Evolutionary conservation across 2,329 filamentous ascomycete species (phyloP).

Genomic region (Arthroderma uncinatum): DNA sequence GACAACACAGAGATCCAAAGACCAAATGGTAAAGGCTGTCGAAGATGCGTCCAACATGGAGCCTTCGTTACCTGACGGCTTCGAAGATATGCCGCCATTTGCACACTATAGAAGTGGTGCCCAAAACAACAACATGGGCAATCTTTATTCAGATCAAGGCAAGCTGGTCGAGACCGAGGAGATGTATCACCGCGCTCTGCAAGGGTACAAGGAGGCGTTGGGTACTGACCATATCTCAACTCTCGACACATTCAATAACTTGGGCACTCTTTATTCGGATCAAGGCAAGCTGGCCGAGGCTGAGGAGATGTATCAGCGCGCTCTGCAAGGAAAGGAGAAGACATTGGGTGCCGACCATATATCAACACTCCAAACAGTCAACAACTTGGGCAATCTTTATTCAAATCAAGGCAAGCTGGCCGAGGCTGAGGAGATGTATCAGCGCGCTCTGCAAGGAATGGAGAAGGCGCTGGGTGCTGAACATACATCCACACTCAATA

Average conservation of each 20-base stretch:
- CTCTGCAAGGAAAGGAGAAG: neutral
- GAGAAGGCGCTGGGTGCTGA: neutral
- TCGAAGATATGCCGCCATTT: too few species aligned
- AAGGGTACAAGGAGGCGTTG: neutral
- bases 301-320: neutral
- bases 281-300: too few species aligned
- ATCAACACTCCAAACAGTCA: neutral
- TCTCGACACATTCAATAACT: neutral
- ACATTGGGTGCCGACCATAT: neutral
- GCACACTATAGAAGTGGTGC: too few species aligned
- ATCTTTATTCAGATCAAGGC: too few species aligned
- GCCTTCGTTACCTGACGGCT: too few species aligned
- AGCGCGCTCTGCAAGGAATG: neutral
- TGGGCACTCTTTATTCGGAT: too few species aligned
- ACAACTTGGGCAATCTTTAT: neutral
- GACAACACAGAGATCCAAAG: too few species aligned
- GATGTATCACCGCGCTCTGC: neutral
- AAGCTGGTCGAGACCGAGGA: too few species aligned
- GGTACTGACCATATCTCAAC: slow-evolving; percentile 2
- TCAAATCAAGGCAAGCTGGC: neutral
- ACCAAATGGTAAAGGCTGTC: too few species aligned
- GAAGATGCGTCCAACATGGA: too few species aligned
- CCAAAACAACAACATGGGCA: too few species aligned
- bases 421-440: slow-evolving; percentile 5
- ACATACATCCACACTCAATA: neutral